These are phyloP conservation scores for Solanum pinnatisectum DNA, from an alignment of 257 asterid genomes.

Conservation along the genomic window DNA sequence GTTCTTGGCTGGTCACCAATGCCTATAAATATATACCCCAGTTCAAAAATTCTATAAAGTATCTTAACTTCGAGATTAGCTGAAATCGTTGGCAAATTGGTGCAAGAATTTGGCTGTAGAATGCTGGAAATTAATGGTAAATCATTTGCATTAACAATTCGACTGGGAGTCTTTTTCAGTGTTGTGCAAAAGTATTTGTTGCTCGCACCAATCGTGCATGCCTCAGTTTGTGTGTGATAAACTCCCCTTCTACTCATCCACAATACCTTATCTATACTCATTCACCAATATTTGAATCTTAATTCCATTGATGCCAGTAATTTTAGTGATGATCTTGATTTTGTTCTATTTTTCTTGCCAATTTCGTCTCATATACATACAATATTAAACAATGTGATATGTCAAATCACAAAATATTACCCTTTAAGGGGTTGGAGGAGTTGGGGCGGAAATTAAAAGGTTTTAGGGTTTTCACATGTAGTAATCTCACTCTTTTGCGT, in stretches of 20 bases:
- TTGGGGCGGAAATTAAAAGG: too few relatives aligned
- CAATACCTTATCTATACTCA: background rate
- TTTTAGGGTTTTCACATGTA: too few relatives aligned
- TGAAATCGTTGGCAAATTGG: background rate
- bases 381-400: background rate
- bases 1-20: background rate
- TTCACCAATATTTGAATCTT: background rate
- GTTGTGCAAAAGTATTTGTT: background rate
- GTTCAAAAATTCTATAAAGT: background rate
- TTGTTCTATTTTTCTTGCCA: background rate
- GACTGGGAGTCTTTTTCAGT: background rate
- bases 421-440: background rate
- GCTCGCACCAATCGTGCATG: slow-evolving; percentile 2
- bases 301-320: background rate
- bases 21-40: background rate
- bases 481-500: background rate
- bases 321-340: background rate
- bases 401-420: background rate
- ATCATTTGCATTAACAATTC: background rate
- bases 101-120: slow-evolving; percentile 3
- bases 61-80: background rate
- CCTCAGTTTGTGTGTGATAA: background rate
- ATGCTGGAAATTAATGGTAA: slow-evolving; percentile 7
- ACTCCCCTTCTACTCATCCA: background rate
- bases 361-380: background rate